Evolutionary conservation across 768 basidiomycete species (phyloP).

Genomic region (Boletus subparvulus): DNA sequence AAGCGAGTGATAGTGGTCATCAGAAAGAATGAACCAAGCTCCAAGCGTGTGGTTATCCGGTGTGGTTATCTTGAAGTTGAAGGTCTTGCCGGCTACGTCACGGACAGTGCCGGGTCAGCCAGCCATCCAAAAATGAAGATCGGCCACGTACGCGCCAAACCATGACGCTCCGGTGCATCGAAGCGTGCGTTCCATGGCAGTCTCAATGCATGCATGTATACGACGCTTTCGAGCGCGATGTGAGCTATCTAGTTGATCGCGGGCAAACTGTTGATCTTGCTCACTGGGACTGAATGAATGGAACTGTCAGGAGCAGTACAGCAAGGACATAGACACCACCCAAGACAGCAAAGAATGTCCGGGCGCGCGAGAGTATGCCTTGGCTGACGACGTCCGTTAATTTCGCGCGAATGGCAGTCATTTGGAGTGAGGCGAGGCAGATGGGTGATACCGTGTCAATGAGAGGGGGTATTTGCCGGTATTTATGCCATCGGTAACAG

Average conservation of each 20-base stretch:
- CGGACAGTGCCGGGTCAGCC: neutral
- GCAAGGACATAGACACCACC: conserved; percentile 54
- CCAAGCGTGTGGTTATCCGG: conserved; percentile 79
- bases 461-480: conserved; percentile 13
- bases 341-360: conserved; percentile 38
- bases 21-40: conserved; percentile 81
- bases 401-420: conserved; percentile 8
- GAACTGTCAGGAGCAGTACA: conserved; percentile 55
- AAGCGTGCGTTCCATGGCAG: conserved; percentile 65
- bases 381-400: conserved; percentile 1
- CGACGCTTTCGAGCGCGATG: conserved; percentile 36
- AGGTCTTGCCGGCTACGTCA: conserved; percentile 67
- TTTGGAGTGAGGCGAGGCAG: neutral
- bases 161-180: conserved; percentile 71
- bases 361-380: conserved; percentile 27
- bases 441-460: neutral
- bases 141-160: conserved; percentile 66
- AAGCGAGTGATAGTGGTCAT: conserved; percentile 56
- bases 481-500: conserved; percentile 8
- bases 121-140: neutral
- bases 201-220: conserved; percentile 68
- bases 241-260: conserved; percentile 18
- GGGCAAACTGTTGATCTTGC: conserved; percentile 29
- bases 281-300: conserved; percentile 70
- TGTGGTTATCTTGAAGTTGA: conserved; percentile 68